Evolutionary conservation across 768 basidiomycete genomes (phyloP).

Genomic region (Kwoniella dejecticola): DNA sequence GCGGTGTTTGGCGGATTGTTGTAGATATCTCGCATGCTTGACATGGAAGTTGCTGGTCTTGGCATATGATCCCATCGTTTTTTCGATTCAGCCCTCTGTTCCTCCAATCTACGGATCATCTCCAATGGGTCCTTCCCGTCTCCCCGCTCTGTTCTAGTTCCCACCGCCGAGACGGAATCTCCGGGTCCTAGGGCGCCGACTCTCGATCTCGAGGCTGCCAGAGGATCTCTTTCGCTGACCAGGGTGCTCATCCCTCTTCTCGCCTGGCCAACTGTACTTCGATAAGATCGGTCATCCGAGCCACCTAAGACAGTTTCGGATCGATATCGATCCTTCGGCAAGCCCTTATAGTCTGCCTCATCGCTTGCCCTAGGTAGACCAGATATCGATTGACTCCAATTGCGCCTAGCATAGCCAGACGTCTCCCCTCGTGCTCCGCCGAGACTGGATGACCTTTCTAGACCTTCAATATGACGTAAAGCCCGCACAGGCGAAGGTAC

Average conservation of each 20-base stretch:
- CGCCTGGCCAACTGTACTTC: slow-evolving; percentile 13
- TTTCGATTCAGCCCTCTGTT: slow-evolving; percentile 33
- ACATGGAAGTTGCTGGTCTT: slow-evolving; percentile 45
- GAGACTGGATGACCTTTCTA: slow-evolving; percentile 12
- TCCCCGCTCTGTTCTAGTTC: slow-evolving; percentile 8
- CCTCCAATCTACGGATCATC: slow-evolving; percentile 35
- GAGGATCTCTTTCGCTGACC: slow-evolving; percentile 21
- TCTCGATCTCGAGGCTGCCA: slow-evolving; percentile 10
- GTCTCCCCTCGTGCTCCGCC: slow-evolving; percentile 7
- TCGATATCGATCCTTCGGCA: slow-evolving; percentile 24
- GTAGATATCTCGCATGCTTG: slow-evolving; percentile 32
- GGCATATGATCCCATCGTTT: slow-evolving; percentile 34
- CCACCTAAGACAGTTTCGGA: slow-evolving; percentile 28
- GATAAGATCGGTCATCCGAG: slow-evolving; percentile 14
- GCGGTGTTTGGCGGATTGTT: slow-evolving; percentile 30
- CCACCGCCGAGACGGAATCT: slow-evolving; percentile 43
- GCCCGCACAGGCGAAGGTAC: slow-evolving; percentile 18
- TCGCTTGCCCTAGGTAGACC: slow-evolving; percentile 23
- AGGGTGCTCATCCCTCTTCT: slow-evolving; percentile 13
- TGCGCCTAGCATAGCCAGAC: slow-evolving; percentile 17
- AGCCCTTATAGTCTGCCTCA: slow-evolving; percentile 18
- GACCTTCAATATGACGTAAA: slow-evolving; percentile 15
- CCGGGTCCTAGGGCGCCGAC: slow-evolving; percentile 23
- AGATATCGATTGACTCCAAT: slow-evolving; percentile 39
- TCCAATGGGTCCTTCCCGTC: slow-evolving; percentile 41